Base-by-base conservation (phyloP, 1,139 yeast genomes). In the Hansenula anomala region DNA sequence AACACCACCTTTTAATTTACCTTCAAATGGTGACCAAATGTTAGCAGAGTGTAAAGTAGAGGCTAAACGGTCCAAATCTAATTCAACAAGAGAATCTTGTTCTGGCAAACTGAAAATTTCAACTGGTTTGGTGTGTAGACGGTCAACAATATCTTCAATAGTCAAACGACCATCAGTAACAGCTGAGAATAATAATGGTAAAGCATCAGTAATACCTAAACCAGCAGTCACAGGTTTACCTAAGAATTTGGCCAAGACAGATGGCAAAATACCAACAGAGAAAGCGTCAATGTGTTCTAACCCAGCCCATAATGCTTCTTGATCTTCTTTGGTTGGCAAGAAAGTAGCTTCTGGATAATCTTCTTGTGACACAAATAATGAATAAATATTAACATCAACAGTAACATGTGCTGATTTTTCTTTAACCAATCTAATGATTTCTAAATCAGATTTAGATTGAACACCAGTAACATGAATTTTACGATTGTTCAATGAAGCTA, bases 381-480 rank as follows among this genome's bases (percentile, higher is more conserved):
- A 71, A 60, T 80, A 82, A 37, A 92, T 80, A 20, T 92, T 71
- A 46, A 87, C 95, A 63, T 92, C 98, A 64, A 95, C 87, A 31
- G 97, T 88, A 33, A 92, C 96, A 49, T 74, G 74, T 54, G 87
- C 70, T 34, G 81, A 79, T 70, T 85, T 86, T 45, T 75, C 83
- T 69, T 89, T 90, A 42, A 96, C 88, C 78, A 92, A 80, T 58
- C 75, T 73, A 56, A 92, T 86, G 60, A 92, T 73, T 48, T 84
- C 80, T 59, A 92, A 73, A 61, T 92, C 98, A 52, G 85, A 89
- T 59, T 75, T 78, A 43, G 84, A 74, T 37, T 86, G 78, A 40
- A 92, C 92, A 51, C 86, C 89, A 42, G 96, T 87, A 51, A 92
- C 80, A 63, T 92, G 98, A 48, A 92, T 84, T 34, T 90, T 72